Conservation (phyloP, 202 grass and related monocot species). For the Setaria italica region DNA sequence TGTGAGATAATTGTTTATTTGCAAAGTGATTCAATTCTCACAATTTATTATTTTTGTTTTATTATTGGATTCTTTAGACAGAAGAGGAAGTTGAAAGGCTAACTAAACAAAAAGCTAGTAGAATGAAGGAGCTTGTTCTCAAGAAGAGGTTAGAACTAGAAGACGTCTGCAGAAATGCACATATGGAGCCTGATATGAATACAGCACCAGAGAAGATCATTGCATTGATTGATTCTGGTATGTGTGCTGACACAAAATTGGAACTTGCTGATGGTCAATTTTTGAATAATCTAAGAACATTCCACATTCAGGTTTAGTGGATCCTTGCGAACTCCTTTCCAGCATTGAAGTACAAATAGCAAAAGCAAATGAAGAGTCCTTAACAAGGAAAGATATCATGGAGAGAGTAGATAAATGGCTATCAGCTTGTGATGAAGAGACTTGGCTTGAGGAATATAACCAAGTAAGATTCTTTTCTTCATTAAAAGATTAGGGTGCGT, state of each 20-base stretch:
- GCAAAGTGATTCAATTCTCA: constrained; percentile 24
- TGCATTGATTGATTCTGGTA: constrained; percentile 91
- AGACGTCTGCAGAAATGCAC: constrained; percentile 71
- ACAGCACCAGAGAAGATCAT: constrained; percentile 75
- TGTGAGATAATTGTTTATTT: constrained; percentile 32
- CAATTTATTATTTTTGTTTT: constrained; percentile 11
- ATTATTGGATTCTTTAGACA: constrained; percentile 56
- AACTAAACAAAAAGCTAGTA: constrained; percentile 71
- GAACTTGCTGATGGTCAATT: constrained; percentile 37
- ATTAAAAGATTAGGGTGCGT: constrained; percentile 8
- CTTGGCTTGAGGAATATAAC: constrained; percentile 95
- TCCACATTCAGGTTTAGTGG: constrained; percentile 72
- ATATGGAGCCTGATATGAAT: constrained; percentile 81
- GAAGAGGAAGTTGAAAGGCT: constrained; percentile 81
- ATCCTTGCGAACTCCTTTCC: constrained; percentile 81
- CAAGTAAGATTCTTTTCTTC: constrained; percentile 56
- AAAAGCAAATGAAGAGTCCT: constrained; percentile 75
- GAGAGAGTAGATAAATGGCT: constrained; percentile 88
- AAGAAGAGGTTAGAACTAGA: constrained; percentile 89
- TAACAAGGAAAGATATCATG: constrained; percentile 85
- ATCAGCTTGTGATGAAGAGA: constrained; percentile 89
- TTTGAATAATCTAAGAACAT: constrained; percentile 41
- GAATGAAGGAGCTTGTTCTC: constrained; percentile 95
- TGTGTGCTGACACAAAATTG: constrained; percentile 18
- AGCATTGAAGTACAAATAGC: constrained; percentile 84